Conservation (phyloP, 306 rosid genomes). For the Medicago ruthenica region DNA sequence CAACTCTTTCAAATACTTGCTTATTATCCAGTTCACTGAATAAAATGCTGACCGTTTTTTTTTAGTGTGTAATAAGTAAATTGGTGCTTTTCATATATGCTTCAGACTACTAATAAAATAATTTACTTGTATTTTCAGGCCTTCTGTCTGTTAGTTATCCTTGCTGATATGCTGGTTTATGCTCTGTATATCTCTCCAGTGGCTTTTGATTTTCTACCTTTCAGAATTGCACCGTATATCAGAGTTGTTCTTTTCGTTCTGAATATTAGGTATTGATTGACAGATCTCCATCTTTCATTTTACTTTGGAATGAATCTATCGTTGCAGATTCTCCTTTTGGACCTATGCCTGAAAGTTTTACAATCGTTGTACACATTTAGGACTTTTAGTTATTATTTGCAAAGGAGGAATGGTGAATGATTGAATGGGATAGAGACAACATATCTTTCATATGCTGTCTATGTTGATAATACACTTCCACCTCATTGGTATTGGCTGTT, state of each 20-base stretch:
- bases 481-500: neutral
- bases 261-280: constrained; percentile 72
- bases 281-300: constrained; percentile 14
- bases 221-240: constrained; percentile 93
- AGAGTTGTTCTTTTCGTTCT: constrained; percentile 85
- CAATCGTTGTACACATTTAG: neutral
- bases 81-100: constrained; percentile 13
- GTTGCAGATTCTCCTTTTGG: constrained; percentile 29
- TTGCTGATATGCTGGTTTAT: constrained; percentile 77
- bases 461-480: neutral
- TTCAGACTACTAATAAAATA: constrained; percentile 39
- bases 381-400: constrained; percentile 9
- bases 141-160: constrained; percentile 61
- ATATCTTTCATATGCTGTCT: neutral
- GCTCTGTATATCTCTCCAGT: constrained; percentile 70
- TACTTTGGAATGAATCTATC: constrained; percentile 18
- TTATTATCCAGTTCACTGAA: neutral
- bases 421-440: neutral
- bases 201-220: constrained; percentile 76
- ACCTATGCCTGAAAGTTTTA: neutral
- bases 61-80: constrained; percentile 7
- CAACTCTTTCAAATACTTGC: constrained; percentile 14
- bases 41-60: neutral
- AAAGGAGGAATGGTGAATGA: neutral
- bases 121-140: constrained; percentile 62